Evolutionary conservation across 78 protist species (phyloP).

Genomic region (Bodo saltans): DNA sequence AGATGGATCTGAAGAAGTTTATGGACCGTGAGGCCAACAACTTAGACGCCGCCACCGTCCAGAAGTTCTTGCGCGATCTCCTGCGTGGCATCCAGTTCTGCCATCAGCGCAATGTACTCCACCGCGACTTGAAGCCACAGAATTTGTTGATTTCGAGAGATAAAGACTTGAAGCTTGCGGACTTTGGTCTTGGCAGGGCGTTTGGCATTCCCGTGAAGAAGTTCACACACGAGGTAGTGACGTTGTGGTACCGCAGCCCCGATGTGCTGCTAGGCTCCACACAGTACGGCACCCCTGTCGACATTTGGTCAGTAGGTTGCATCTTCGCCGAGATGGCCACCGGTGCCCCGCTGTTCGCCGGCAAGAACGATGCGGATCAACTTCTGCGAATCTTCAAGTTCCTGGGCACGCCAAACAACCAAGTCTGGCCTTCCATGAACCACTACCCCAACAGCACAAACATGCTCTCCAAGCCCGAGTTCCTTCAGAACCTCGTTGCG

Average conservation of each 20-base stretch:
- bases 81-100: constrained; percentile 92
- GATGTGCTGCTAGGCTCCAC: constrained; percentile 95
- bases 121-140: constrained; percentile 98
- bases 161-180: constrained; percentile 94
- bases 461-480: constrained; percentile 27
- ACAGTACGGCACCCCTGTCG: constrained; percentile 92
- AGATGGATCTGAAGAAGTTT: constrained; percentile 82
- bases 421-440: constrained; percentile 80
- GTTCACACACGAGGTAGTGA: constrained; percentile 98
- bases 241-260: constrained; percentile 99
- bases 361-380: constrained; percentile 87
- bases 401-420: constrained; percentile 86
- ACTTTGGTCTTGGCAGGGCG: constrained; percentile 99
- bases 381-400: constrained; percentile 81
- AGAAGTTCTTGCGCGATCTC: constrained; percentile 82
- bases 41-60: neutral
- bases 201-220: constrained; percentile 98
- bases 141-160: constrained; percentile 86
- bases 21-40: neutral
- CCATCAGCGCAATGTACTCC: constrained; percentile 92
- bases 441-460: constrained; percentile 69
- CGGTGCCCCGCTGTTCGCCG: constrained; percentile 83
- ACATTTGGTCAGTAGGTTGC: constrained; percentile 98
- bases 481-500: constrained; percentile 40
- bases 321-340: constrained; percentile 87